Conservation (phyloP, 2,329 filamentous ascomycete genomes). For the Sarocladiaceae sp. region DNA sequence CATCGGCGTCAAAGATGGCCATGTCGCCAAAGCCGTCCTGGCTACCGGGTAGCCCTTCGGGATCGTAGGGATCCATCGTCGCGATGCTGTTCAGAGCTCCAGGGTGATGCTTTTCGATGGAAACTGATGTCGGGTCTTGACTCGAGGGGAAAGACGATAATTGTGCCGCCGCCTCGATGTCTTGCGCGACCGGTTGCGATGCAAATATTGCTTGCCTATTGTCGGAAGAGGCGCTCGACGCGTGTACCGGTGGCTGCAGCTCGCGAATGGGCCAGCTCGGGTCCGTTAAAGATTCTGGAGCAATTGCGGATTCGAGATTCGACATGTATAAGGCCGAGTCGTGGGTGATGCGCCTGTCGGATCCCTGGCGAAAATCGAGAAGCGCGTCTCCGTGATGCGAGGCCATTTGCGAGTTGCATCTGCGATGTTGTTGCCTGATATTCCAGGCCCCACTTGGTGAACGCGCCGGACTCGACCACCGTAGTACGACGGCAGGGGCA, state of each 20-base stretch:
- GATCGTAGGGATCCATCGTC: slow-evolving; percentile 8
- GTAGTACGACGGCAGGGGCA: not conserved
- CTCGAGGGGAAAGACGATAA: not conserved
- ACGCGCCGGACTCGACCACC: not conserved
- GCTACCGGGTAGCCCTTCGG: slow-evolving; percentile 9
- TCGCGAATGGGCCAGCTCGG: not conserved
- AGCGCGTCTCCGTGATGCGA: slow-evolving; percentile 3
- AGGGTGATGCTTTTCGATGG: not conserved
- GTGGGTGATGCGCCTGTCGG: not conserved
- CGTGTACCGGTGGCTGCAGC: not conserved
- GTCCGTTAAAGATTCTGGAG: not conserved
- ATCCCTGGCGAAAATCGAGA: not conserved
- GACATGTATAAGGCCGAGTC: not conserved
- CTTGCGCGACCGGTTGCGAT: not conserved
- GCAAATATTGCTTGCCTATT: slow-evolving; percentile 1
- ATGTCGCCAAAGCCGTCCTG: slow-evolving; percentile 9
- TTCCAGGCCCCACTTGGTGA: slow-evolving; percentile 15
- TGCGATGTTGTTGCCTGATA: slow-evolving; percentile 16
- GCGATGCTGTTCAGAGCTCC: not conserved
- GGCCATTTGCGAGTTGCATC: slow-evolving; percentile 6
- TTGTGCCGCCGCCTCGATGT: not conserved
- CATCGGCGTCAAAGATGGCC: slow-evolving; percentile 4
- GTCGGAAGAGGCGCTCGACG: not conserved
- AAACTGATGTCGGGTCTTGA: not conserved
- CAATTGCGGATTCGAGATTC: not conserved